Evolutionary conservation across 2,329 filamentous ascomycete genomes (phyloP).

Genomic region (Chaetomiaceae sp.): DNA sequence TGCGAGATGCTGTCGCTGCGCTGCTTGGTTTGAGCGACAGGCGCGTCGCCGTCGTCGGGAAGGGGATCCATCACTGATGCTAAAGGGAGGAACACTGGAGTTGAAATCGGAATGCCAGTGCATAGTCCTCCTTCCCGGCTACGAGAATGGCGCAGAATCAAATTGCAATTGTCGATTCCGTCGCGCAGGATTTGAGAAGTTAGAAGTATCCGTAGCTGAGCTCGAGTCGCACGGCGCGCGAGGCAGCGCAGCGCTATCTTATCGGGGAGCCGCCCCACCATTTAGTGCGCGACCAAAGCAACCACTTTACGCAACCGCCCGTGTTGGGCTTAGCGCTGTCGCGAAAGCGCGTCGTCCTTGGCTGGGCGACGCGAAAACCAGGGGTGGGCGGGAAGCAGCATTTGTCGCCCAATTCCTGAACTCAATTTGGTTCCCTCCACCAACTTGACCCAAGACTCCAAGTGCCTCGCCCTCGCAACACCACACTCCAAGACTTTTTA

Average conservation of each 20-base stretch:
- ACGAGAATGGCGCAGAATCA: neutral
- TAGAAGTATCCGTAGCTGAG: too few relatives aligned
- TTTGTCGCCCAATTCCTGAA: conserved; percentile 18
- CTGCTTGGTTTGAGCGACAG: conserved; percentile 37
- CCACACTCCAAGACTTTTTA: neutral
- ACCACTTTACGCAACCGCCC: conserved; percentile 29
- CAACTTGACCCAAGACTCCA: neutral
- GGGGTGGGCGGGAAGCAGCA: conserved; percentile 11
- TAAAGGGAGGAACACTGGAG: neutral
- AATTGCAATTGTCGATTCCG: neutral
- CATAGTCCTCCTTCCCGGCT: neutral
- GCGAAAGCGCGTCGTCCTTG: conserved; percentile 19
- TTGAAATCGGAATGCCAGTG: neutral
- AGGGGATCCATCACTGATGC: conserved; percentile 33
- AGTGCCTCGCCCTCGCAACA: conserved; percentile 10
- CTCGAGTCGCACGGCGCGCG: neutral
- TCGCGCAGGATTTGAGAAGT: neutral
- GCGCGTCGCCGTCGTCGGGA: conserved; percentile 23
- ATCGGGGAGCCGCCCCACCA: neutral
- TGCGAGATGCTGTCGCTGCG: conserved; percentile 59
- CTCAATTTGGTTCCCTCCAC: conserved; percentile 16
- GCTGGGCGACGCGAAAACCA: conserved; percentile 24
- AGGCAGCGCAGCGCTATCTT: neutral
- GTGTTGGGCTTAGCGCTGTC: conserved; percentile 22
- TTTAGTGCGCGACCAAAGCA: too few relatives aligned